These are phyloP conservation scores for Actinomortierella ambigua DNA, from an alignment of 371 early-diverging fungal species.

Conservation along the genomic window DNA sequence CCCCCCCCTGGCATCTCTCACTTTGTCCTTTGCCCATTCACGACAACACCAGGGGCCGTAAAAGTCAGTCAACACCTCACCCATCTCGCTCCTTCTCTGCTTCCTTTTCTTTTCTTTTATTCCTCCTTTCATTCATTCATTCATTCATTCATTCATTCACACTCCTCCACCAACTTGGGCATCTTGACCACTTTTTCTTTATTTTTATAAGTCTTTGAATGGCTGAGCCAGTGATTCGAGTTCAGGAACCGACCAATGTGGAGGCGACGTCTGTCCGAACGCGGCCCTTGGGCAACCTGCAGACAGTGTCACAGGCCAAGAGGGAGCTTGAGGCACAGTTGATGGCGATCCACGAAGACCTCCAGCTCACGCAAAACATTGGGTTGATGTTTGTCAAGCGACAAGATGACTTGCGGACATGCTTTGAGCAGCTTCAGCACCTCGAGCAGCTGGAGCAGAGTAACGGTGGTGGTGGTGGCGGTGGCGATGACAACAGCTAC, in stretches of 20 bases:
- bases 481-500: slow-evolving; percentile 2
- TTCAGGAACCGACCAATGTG: slow-evolving; percentile 7
- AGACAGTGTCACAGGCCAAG: slow-evolving; percentile 36
- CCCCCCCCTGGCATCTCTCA: neutral
- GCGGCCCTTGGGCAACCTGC: slow-evolving; percentile 24
- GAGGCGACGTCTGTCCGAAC: slow-evolving; percentile 12
- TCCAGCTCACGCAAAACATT: slow-evolving; percentile 40
- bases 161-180: neutral
- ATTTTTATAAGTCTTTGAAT: slow-evolving; percentile 2
- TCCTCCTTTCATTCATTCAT: neutral
- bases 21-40: no score
- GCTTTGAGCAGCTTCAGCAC: slow-evolving; percentile 28
- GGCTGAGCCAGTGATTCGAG: neutral
- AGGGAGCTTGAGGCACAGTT: slow-evolving; percentile 35
- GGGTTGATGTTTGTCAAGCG: slow-evolving; percentile 45
- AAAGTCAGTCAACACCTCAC: no score
- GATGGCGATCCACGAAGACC: slow-evolving; percentile 29
- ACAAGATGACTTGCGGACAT: slow-evolving; percentile 36
- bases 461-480: no score
- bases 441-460: slow-evolving; percentile 17
- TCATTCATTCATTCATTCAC: no score
- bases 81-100: no score
- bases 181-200: no score
- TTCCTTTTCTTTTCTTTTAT: neutral
- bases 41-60: no score